A percentile compares a stretch with the other conserved stretches of the same genome.
Evolutionary conservation across 1,284 basidiomycete species (phyloP).

Genomic region (Cutaneotrichosporon daszewskae): DNA sequence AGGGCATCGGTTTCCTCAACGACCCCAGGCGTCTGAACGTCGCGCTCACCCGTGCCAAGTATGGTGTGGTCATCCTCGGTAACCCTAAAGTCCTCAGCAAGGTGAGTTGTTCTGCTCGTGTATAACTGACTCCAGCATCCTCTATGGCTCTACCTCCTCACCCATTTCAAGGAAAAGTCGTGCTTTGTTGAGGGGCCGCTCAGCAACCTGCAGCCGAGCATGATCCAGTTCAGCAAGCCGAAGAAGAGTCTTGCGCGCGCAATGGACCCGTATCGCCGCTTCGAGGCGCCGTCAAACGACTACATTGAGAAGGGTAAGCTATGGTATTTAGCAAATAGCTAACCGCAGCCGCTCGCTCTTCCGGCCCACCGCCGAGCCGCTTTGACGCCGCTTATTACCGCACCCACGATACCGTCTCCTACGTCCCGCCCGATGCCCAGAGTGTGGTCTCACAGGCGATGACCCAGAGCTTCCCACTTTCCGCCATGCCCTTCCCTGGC

Average conservation of each 20-base stretch:
- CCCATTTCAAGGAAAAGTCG: slow-evolving; percentile 95
- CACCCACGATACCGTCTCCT: slow-evolving; percentile 86
- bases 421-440: slow-evolving; percentile 91
- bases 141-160: slow-evolving; percentile 95
- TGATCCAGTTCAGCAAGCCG: slow-evolving; percentile 98
- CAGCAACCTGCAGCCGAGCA: slow-evolving; percentile 91
- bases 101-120: slow-evolving; percentile 52
- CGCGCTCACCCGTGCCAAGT: slow-evolving; percentile 93
- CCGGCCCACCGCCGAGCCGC: slow-evolving; percentile 63
- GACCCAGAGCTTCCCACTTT: slow-evolving; percentile 82
- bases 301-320: slow-evolving; percentile 47
- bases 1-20: slow-evolving; percentile 98
- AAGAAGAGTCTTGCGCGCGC: slow-evolving; percentile 75
- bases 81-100: slow-evolving; percentile 99
- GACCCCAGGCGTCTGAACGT: slow-evolving; percentile 96
- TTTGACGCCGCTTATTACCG: slow-evolving; percentile 94
- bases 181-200: slow-evolving; percentile 94
- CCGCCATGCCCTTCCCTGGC: slow-evolving; percentile 47
- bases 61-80: slow-evolving; percentile 94
- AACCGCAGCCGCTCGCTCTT: slow-evolving; percentile 53
- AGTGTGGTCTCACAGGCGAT: slow-evolving; percentile 83
- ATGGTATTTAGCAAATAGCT: neutral
- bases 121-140: slow-evolving; percentile 63
- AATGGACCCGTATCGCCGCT: slow-evolving; percentile 83
- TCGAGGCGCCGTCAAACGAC: slow-evolving; percentile 67